Conservation (phyloP, 192 early-diverging fungal species). For the Lobosporangium transversale region DNA sequence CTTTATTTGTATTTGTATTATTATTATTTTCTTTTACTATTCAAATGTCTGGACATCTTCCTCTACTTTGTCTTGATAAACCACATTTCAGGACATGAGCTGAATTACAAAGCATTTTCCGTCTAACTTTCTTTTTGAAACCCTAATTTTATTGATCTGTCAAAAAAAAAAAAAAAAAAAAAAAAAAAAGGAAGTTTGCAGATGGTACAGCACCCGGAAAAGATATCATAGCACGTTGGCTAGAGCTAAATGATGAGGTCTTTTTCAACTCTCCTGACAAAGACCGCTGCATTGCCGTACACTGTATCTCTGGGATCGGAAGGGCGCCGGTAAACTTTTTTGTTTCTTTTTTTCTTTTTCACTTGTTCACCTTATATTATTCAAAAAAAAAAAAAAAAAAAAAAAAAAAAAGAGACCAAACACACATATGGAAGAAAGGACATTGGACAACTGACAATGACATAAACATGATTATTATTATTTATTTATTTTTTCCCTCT, state of each 20-base stretch:
- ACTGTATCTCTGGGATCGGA: slow-evolving; percentile 84
- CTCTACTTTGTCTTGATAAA: not conserved
- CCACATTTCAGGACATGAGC: not conserved
- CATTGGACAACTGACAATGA: not conserved
- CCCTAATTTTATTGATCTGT: too few species aligned
- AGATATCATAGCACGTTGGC: slow-evolving; percentile 52
- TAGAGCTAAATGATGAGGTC: slow-evolving; percentile 50
- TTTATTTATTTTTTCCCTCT: not conserved
- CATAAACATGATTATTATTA: slow-evolving; percentile 9
- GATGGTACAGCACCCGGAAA: slow-evolving; percentile 72
- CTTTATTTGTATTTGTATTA: not conserved
- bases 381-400: too few species aligned
- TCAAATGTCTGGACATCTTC: not conserved
- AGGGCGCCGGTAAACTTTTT: slow-evolving; percentile 69
- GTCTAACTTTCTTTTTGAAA: too few species aligned
- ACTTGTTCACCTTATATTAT: too few species aligned
- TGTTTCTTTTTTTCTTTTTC: not conserved
- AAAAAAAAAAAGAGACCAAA: too few species aligned
- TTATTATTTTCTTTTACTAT: slow-evolving; percentile 1
- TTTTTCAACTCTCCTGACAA: slow-evolving; percentile 22
- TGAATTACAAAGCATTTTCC: not conserved
- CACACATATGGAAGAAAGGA: not conserved
- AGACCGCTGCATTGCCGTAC: slow-evolving; percentile 59
- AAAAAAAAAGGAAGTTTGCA: slow-evolving; percentile 71
- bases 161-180: too few species aligned